Conservation (phyloP, 2,329 filamentous ascomycete genomes). For the Aurifilum marmelostoma region DNA sequence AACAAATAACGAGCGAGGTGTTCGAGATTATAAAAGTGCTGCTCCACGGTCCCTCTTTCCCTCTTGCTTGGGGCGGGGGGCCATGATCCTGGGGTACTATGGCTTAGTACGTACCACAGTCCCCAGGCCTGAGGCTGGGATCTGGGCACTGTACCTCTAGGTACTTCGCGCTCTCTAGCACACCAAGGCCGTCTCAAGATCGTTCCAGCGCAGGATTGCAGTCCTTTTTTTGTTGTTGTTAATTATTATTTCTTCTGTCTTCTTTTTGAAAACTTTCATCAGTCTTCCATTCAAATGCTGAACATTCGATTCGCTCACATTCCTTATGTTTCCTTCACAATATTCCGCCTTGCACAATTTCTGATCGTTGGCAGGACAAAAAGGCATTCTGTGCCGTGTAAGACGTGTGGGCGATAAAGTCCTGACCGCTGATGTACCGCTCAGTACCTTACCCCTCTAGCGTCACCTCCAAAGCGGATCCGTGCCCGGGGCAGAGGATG, state of each 20-base stretch:
- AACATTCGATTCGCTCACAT: too few species aligned
- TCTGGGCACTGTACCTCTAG: background rate
- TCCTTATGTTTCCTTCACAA: background rate
- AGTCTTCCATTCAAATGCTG: too few species aligned
- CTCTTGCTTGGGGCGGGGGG: background rate
- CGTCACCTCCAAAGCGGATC: background rate
- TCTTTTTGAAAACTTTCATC: too few species aligned
- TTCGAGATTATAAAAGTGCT: slow-evolving; percentile 13
- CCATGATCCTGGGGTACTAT: slow-evolving; percentile 4
- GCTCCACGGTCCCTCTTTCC: slow-evolving; percentile 5
- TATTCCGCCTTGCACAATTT: too few species aligned
- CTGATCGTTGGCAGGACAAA: background rate
- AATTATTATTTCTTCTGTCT: too few species aligned
- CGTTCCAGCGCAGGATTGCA: background rate
- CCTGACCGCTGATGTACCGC: background rate
- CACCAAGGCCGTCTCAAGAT: background rate
- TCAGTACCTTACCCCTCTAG: background rate
- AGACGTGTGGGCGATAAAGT: background rate
- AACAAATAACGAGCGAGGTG: slow-evolving; percentile 1
- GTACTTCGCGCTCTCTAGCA: background rate
- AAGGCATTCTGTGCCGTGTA: too few species aligned
- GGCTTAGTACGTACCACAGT: background rate
- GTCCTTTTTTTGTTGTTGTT: too few species aligned
- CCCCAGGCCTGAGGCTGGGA: background rate
- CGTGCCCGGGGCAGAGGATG: slow-evolving; percentile 4